These are phyloP conservation scores for Chlorokybus atmophyticus DNA, from an alignment of 139 green algal species.

Conservation along the genomic window DNA sequence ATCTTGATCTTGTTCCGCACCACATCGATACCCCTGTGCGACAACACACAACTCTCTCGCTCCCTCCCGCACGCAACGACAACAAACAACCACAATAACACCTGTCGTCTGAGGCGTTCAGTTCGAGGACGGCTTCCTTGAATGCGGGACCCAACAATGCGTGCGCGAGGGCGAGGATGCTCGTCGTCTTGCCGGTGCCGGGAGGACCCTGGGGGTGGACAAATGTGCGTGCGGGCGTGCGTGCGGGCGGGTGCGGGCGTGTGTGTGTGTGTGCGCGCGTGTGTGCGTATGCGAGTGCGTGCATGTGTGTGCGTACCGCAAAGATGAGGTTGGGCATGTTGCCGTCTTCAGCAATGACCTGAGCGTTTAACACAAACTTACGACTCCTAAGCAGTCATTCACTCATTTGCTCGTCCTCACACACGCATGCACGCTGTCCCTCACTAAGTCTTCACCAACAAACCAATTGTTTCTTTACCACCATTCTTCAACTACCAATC, in stretches of 20 bases:
- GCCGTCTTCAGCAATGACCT: slow-evolving; percentile 85
- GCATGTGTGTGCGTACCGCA: slow-evolving; percentile 35
- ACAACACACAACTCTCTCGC: slow-evolving; percentile 19
- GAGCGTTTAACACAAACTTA: too few relatives aligned
- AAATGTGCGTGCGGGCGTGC: not conserved
- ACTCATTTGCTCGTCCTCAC: too few relatives aligned
- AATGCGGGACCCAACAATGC: slow-evolving; percentile 69
- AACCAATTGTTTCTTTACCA: too few relatives aligned
- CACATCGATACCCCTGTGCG: slow-evolving; percentile 80
- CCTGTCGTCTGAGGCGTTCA: slow-evolving; percentile 94
- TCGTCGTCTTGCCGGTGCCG: slow-evolving; percentile 95
- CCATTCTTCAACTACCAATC: too few relatives aligned
- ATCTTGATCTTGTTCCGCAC: slow-evolving; percentile 99
- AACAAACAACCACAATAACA: slow-evolving; percentile 1
- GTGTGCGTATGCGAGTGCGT: not conserved
- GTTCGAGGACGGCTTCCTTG: slow-evolving; percentile 86
- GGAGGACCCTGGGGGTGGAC: slow-evolving; percentile 63
- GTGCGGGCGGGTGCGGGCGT: too few relatives aligned
- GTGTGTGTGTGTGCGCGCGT: not conserved
- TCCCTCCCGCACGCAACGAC: not conserved
- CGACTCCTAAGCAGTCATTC: too few relatives aligned
- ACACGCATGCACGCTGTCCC: too few relatives aligned
- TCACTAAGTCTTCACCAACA: too few relatives aligned
- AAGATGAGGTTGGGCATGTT: slow-evolving; percentile 98
- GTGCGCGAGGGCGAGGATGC: slow-evolving; percentile 74